Evolutionary conservation across 495 filamentous ascomycete species (phyloP).

Genomic region (Baudoinia panamericana): DNA sequence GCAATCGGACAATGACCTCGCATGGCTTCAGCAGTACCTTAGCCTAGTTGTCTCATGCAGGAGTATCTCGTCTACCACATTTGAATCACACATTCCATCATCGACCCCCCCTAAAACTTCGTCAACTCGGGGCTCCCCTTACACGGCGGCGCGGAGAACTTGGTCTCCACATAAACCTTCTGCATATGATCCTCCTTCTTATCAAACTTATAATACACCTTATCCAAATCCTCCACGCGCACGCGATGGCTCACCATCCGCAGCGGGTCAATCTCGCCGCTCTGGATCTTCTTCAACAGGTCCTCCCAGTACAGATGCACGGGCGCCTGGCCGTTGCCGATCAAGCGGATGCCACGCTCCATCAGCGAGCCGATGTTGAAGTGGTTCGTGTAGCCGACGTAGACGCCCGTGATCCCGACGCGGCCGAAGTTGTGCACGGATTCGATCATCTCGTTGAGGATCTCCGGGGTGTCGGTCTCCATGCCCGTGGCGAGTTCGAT

Average conservation of each 20-base stretch:
- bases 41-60: no score
- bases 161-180: conserved; percentile 34
- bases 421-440: conserved; percentile 63
- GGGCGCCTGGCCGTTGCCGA: conserved; percentile 74
- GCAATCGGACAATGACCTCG: no score
- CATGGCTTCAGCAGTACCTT: no score
- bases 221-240: conserved; percentile 58
- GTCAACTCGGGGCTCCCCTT: conserved; percentile 29
- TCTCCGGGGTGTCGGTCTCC: conserved; percentile 79
- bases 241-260: conserved; percentile 72
- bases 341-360: conserved; percentile 71
- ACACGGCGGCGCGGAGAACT: conserved; percentile 25
- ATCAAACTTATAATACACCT: conserved; percentile 34
- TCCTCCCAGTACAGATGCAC: conserved; percentile 77
- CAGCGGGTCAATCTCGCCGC: conserved; percentile 58
- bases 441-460: conserved; percentile 78
- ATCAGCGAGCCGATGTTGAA: conserved; percentile 50
- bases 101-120: conserved; percentile 18
- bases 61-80: no score
- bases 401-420: conserved; percentile 67
- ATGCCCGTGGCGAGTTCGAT: conserved; percentile 58
- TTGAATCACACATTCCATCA: no score
- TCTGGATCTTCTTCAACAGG: conserved; percentile 54
- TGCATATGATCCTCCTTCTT: conserved; percentile 32
- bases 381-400: conserved; percentile 50